These are phyloP conservation scores for Candida sp. DNA, from an alignment of 1,139 yeast species.

Conservation along the genomic window DNA sequence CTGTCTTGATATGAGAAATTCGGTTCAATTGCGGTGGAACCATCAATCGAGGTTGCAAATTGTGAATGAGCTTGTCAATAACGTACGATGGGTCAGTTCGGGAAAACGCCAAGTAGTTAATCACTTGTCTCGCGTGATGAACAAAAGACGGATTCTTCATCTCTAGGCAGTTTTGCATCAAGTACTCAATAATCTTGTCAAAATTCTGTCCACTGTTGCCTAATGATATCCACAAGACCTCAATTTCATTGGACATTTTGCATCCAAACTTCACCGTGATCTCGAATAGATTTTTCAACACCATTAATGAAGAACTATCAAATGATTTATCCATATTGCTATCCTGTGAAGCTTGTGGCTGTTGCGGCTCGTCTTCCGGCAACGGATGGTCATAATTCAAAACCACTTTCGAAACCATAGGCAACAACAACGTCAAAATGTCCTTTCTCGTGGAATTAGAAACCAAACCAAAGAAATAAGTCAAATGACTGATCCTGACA, in stretches of 20 bases:
- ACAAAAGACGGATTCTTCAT: conserved; percentile 78
- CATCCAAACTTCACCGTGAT: conserved; percentile 81
- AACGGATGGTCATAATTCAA: conserved; percentile 40
- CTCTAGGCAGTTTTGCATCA: conserved; percentile 70
- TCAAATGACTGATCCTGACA: conserved; percentile 71
- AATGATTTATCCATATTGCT: conserved; percentile 1
- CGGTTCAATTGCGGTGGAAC: conserved; percentile 62
- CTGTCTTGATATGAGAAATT: neutral
- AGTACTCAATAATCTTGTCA: conserved; percentile 71
- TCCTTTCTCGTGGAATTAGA: conserved; percentile 65
- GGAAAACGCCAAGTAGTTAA: conserved; percentile 71
- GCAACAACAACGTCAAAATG: conserved; percentile 76
- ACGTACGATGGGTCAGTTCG: conserved; percentile 60
- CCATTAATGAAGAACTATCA: conserved; percentile 63
- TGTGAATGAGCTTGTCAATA: conserved; percentile 67
- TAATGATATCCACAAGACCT: conserved; percentile 93
- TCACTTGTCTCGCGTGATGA: conserved; percentile 77
- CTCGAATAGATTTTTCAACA: conserved; percentile 80
- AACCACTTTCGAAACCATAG: conserved; percentile 89
- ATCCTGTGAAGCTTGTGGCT: neutral
- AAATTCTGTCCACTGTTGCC: conserved; percentile 75
- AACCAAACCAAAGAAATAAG: conserved; percentile 70
- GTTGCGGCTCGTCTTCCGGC: conserved; percentile 2
- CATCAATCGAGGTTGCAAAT: conserved; percentile 85
- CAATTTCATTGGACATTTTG: conserved; percentile 81